phyloP scores from a whole-genome alignment of 192 early-diverging fungal species.

The Entophlyctis luteolus region DNA sequence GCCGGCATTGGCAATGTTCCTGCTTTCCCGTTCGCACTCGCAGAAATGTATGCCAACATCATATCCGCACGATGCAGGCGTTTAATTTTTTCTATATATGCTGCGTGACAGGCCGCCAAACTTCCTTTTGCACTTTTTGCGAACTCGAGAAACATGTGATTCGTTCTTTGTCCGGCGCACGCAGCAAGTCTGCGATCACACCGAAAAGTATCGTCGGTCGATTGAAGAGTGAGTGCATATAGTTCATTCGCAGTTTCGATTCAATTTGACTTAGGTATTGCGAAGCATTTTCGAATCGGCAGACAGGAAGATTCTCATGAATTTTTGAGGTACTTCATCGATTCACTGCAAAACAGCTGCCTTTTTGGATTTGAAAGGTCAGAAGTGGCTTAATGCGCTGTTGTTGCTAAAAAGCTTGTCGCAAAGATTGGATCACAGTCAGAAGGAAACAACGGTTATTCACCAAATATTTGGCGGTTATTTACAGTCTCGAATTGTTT shows the following conservation, averaged over 20 bases:
- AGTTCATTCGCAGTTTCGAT: slow-evolving; percentile 21
- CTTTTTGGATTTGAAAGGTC: slow-evolving; percentile 53
- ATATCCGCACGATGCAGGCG: background rate
- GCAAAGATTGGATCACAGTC: slow-evolving; percentile 46
- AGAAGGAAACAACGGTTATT: slow-evolving; percentile 71
- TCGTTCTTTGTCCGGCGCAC: slow-evolving; percentile 41
- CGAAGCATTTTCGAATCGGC: slow-evolving; percentile 71
- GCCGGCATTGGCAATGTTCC: slow-evolving; percentile 19
- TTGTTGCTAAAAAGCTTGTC: background rate
- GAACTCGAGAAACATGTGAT: slow-evolving; percentile 63
- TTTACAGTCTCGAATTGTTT: slow-evolving; percentile 73
- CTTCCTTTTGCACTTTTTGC: slow-evolving; percentile 71
- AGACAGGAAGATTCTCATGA: slow-evolving; percentile 90
- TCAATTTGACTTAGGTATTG: slow-evolving; percentile 40
- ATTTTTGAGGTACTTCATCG: slow-evolving; percentile 70
- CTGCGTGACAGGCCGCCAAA: slow-evolving; percentile 37
- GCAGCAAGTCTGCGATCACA: slow-evolving; percentile 45
- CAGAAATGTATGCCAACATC: slow-evolving; percentile 1
- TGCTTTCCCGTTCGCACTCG: slow-evolving; percentile 30
- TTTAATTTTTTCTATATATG: background rate
- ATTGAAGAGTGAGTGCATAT: slow-evolving; percentile 45
- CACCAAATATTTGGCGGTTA: slow-evolving; percentile 83
- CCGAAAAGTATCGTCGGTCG: slow-evolving; percentile 65
- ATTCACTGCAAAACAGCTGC: slow-evolving; percentile 63
- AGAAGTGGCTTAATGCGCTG: too few relatives aligned